Evolutionary conservation across 1,139 yeast species (phyloP).

Genomic region (Suhomyces maxii): DNA sequence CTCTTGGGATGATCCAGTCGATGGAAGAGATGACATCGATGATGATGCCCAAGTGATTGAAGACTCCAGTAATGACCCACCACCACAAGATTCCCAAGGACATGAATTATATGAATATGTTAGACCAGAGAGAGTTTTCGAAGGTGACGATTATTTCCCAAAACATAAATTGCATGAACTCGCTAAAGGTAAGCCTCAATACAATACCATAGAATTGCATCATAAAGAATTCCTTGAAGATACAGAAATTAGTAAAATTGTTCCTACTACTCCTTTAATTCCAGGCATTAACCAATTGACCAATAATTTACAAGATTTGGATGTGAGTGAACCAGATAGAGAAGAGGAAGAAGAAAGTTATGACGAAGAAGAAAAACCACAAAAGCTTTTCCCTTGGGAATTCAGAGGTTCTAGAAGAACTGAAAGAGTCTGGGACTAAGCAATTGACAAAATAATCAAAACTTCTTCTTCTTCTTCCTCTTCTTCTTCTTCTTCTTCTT

Average conservation of each 20-base stretch:
- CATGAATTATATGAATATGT: constrained; percentile 9
- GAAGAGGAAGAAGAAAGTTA: constrained; percentile 3
- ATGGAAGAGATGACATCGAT: constrained; percentile 7
- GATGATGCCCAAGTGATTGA: background rate
- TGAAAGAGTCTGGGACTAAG: constrained; percentile 31
- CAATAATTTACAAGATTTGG: constrained; percentile 4
- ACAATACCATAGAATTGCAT: background rate
- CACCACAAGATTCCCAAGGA: constrained; percentile 5
- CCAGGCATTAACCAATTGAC: constrained; percentile 3
- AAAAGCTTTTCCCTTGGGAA: constrained; percentile 43
- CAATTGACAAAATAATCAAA: background rate
- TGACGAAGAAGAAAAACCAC: constrained; percentile 10
- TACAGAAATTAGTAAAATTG: background rate
- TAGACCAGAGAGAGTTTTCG: constrained; percentile 35
- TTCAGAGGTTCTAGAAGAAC: constrained; percentile 20
- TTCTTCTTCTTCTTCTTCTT: no score
- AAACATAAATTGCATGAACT: constrained; percentile 21
- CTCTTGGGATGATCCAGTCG: constrained; percentile 22
- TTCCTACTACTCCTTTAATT: constrained; percentile 6
- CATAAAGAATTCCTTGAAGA: background rate
- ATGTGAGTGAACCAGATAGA: background rate
- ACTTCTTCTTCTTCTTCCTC: no score
- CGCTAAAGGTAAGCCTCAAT: constrained; percentile 1
- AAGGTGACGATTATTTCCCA: constrained; percentile 30
- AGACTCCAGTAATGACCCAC: constrained; percentile 1